Evolutionary conservation across 164 flowering plant species (phyloP), one percentile per base, ranked within the genome.

Genomic region (Liquidambar formosana): DNA sequence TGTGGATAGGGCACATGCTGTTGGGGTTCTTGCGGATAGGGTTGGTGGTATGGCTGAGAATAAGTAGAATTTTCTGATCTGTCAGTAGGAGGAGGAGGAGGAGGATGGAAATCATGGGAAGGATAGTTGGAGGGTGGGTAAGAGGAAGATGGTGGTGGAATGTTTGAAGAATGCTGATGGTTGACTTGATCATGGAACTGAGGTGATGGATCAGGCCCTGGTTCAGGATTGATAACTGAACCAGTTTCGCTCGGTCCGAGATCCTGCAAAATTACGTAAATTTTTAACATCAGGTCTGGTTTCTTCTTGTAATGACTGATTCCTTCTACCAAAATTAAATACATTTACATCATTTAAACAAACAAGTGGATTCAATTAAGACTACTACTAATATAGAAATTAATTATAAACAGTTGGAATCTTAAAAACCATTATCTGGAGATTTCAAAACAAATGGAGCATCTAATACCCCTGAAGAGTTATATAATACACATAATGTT

Each of bases 31-130:
- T 79, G 88, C 3, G 77, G 74, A 72, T 80, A 82, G 10, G 77
- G 88, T 10, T 82, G 87, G 57, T 79, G 77, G 68, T 84, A 85
- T 16, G 75, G 65, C 59, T 85, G 91, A 71, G 85, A 65, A 72
- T 81, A 82, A 45, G 76, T 21, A 68, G 86, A 65, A 72, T 61
- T 75, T 59, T 87, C 93, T 13, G 85, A 68, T 72, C 69, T 78
- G 57, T 67, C 77, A 19, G 73, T 9, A 19, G 86, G 77, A 65
- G 89, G 81, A 68, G 89, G 77, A 65, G 89, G 81, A 68, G 89
- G 79, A 26, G 79, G 83, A 60, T 77, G 80, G 68, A 74, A 84
- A 69, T 88, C 89, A 58, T 84, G 78, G 18, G 91, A 38, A 67
- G 86, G 76, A 65, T 79, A 81, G 69, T 80, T 75, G 18, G 72